A percentile compares a stretch with the other conserved stretches of the same genome.
Evolutionary conservation across 257 asterid genomes (phyloP).

Genomic region (Leonotis leonurus): DNA sequence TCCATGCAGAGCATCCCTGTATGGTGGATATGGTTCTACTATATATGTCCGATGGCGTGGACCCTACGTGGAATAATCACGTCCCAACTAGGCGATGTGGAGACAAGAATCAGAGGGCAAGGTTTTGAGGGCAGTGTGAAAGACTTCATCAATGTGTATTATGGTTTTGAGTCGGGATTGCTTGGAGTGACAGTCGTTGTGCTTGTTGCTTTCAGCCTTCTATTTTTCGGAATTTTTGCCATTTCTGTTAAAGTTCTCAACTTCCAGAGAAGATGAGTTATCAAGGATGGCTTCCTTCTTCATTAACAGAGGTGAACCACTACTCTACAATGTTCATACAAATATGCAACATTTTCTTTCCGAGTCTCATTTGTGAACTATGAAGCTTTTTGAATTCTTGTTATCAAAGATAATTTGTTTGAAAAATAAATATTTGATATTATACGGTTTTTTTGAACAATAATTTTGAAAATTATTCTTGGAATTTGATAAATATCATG

Average conservation of each 20-base stretch:
- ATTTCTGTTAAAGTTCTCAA: conserved; percentile 59
- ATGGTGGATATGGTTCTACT: conserved; percentile 96
- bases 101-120: conserved; percentile 42
- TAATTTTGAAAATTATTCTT: too few relatives aligned
- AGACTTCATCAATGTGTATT: conserved; percentile 38
- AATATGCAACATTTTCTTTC: too few relatives aligned
- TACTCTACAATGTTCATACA: too few relatives aligned
- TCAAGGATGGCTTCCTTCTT: neutral
- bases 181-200: conserved; percentile 36
- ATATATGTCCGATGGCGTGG: conserved; percentile 78
- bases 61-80: conserved; percentile 64
- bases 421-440: too few relatives aligned
- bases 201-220: conserved; percentile 39
- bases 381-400: too few relatives aligned
- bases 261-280: conserved; percentile 60
- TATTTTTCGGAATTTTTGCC: conserved; percentile 57
- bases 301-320: neutral
- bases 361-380: neutral
- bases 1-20: conserved; percentile 53
- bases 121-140: conserved; percentile 60
- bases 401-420: too few relatives aligned
- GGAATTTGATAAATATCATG: too few relatives aligned
- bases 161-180: conserved; percentile 59
- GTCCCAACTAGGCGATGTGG: conserved; percentile 81
- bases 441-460: too few relatives aligned